Base-by-base conservation (phyloP, 768 basidiomycete genomes). In the Boletus tylopilopsis region DNA sequence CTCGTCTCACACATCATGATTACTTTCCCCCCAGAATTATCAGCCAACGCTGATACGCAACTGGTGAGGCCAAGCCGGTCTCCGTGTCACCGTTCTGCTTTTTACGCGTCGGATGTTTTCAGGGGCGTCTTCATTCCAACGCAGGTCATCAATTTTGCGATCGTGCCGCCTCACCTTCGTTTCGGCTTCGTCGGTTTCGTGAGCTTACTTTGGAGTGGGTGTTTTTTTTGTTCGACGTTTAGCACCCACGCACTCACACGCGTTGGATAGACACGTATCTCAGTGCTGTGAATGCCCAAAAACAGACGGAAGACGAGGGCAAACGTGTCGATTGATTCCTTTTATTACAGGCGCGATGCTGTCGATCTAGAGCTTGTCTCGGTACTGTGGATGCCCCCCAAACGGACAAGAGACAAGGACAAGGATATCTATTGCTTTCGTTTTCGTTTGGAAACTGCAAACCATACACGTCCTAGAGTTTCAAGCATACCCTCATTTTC, bases 201-300 rank as follows among this genome's bases (percentile, higher is more conserved):
- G 44, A 85, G 84, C 59, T 74, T 90, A 51, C 86, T 87, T 71
- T 89, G 87, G 88, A 90, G 88, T 90, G 63, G 39, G 85, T 77
- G 12, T 10, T 19, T 22, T n/a, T n/a, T n/a, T n/a, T n/a, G n/a
- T n/a, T 5, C 16, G 6, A 37, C 33, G 50, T 45, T 53, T 43
- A 43, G 37, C 10, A 39, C 16, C 8, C 6, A n/a, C 16, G 21
- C 13, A 49, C 49, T 50, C 30, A 56, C 38, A n/a, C 24, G 27
- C 13, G 6, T 42, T 18, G 2, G n/a, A 42, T 45, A 83, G 81
- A 84, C 60, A 80, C 82, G 3, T 84, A 84, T 57, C 68, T 84
- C n/a, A 84, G 82, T 46, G 74, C 74, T 8, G 73, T 74, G 33
- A 84, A 84, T 44, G 74, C 79, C 15, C 56, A 36, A 21, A 47